These are phyloP conservation scores for Cetraspora pellucida DNA, from an alignment of 192 early-diverging fungal genomes.

Conservation along the genomic window DNA sequence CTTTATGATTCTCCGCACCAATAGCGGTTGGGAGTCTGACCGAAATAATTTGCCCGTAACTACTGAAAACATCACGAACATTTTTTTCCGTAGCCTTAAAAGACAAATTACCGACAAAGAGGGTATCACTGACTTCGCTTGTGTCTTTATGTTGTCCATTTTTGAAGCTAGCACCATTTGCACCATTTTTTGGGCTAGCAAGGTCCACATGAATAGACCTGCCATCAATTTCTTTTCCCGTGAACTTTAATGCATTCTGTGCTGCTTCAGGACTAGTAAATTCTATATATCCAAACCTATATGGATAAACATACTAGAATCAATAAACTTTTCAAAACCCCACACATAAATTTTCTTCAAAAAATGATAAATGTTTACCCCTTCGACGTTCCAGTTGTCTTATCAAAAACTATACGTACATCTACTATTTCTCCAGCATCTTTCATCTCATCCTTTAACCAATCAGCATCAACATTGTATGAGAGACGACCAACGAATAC, in stretches of 20 bases:
- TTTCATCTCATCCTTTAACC: constrained; percentile 60
- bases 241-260: constrained; percentile 67
- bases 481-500: constrained; percentile 78
- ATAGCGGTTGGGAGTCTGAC: constrained; percentile 75
- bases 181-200: constrained; percentile 51
- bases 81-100: constrained; percentile 66
- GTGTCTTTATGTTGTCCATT: constrained; percentile 37
- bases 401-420: constrained; percentile 79
- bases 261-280: constrained; percentile 68
- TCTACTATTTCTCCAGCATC: constrained; percentile 70
- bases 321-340: neutral
- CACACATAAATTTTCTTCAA: neutral
- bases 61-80: constrained; percentile 56
- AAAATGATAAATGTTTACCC: constrained; percentile 49
- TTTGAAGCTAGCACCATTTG: constrained; percentile 42
- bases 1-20: constrained; percentile 75
- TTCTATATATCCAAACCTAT: constrained; percentile 88
- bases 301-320: constrained; percentile 14
- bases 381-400: constrained; percentile 71
- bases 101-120: constrained; percentile 82
- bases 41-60: constrained; percentile 64
- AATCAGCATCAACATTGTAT: constrained; percentile 71
- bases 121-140: constrained; percentile 66
- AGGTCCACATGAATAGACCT: constrained; percentile 80
- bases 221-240: constrained; percentile 79